Percentiles rank a stretch among this genome's conserved stretches.
phyloP scores from a whole-genome alignment of 306 rosid genomes.

The Casuarina cunninghamiana region DNA sequence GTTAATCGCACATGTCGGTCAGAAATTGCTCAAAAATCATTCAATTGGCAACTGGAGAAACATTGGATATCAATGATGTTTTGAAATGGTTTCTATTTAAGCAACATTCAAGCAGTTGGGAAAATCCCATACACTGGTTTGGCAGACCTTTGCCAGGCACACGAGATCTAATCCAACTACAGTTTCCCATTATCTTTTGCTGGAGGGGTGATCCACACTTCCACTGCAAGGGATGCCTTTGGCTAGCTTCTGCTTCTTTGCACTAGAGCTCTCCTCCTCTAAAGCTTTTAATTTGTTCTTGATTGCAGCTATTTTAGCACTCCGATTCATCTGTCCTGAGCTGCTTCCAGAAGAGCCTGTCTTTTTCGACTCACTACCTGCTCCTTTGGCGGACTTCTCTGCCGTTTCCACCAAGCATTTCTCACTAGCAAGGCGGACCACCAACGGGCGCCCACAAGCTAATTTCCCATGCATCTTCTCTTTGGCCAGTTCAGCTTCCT shows the following conservation, averaged over 20 bases:
- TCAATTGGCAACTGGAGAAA: not conserved
- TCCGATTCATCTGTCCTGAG: conserved; percentile 60
- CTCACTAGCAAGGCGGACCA: conserved; percentile 77
- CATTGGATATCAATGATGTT: not conserved
- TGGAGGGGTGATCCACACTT: not conserved
- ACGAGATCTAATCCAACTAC: not conserved
- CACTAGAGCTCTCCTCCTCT: conserved; percentile 66
- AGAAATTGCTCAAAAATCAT: not conserved
- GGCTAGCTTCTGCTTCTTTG: conserved; percentile 75
- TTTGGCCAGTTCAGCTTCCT: conserved; percentile 95
- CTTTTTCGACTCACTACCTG: conserved; percentile 43
- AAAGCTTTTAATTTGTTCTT: conserved; percentile 82
- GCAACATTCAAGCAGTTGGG: not conserved
- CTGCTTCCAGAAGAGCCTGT: conserved; percentile 41
- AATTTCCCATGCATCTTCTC: conserved; percentile 95
- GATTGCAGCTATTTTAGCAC: conserved; percentile 88
- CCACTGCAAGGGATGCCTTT: conserved; percentile 38
- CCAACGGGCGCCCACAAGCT: conserved; percentile 86
- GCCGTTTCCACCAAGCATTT: conserved; percentile 45
- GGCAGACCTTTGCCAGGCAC: not conserved
- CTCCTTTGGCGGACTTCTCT: conserved; percentile 38
- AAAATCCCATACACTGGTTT: not conserved
- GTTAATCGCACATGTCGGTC: not conserved
- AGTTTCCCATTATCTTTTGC: conserved; percentile 12
- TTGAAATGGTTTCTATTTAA: not conserved